Base-by-base conservation (phyloP, 306 rosid genomes). In the Urtica urens region DNA sequence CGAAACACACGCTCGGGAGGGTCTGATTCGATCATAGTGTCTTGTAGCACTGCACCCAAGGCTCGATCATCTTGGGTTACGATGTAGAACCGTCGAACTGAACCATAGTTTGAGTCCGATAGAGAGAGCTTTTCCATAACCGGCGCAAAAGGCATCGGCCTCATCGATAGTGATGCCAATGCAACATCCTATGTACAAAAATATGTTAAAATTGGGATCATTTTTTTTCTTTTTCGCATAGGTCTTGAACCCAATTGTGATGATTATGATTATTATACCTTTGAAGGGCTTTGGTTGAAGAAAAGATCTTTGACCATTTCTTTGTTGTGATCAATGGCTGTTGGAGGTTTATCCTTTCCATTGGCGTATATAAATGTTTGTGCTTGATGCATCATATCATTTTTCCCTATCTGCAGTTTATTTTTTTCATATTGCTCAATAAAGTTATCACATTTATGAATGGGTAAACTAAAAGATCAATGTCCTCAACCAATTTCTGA, bases 241-340 rank as follows among this genome's bases (percentile, higher is more conserved):
- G 24, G 2, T 11, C 41, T 43, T 56, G 10, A 39, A 3, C 3
- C n/a, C 18, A 4, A 22, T 35, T 35, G 16, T 35, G 19, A 44
- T 9, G 41, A 53, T 1, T 28, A 21, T 35, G 10, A n/a, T n/a
- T n/a, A n/a, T n/a, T 35, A 28, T 72, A 83, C 90, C 78, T 74
- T 83, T 29, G 83, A 27, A 9, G 94, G 90, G 72, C 94, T 77
- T 70, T 50, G 90, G 55, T 77, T 77, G 81, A 83, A 83, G 64
- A 83, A 55, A 43, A 83, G 71, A 58, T 77, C 86, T 61, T 63
- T 78, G 46, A 76, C 65, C 50, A 75, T 43, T 3, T 82, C 78
- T 46, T 72, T 83, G 65, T 72, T 65, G 27, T 74, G 60, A 57
- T 66, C 80, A 53, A 83, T 69, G 22, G 94, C 62, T 22, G 86